Evolutionary conservation across 1,139 yeast genomes (phyloP).

Genomic region (Kodamaea derodonti): DNA sequence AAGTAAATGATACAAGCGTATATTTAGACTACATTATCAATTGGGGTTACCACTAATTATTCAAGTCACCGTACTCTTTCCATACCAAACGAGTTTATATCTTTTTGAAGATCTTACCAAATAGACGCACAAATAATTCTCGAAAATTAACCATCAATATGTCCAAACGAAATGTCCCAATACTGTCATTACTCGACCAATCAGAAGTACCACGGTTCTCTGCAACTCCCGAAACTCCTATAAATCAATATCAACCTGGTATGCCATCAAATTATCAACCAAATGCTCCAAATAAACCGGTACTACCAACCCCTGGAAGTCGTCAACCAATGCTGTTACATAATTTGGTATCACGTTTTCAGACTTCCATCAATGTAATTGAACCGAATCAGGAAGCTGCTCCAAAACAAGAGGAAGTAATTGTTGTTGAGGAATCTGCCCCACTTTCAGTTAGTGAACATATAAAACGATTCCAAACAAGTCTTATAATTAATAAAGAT

Average conservation of each 20-base stretch:
- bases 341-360: constrained; percentile 13
- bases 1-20: too few relatives aligned
- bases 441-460: constrained; percentile 18
- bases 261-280: background rate
- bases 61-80: too few relatives aligned
- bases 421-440: background rate
- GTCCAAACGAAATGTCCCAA: constrained; percentile 17
- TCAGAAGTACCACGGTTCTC: constrained; percentile 4
- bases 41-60: too few relatives aligned
- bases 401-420: constrained; percentile 6
- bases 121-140: too few relatives aligned
- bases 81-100: too few relatives aligned
- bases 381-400: constrained; percentile 3
- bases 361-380: constrained; percentile 12
- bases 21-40: too few relatives aligned
- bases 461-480: constrained; percentile 31
- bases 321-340: constrained; percentile 7
- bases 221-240: background rate
- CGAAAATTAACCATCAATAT: too few relatives aligned
- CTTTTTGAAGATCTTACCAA: too few relatives aligned
- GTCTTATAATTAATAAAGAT: constrained; percentile 12
- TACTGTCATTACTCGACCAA: constrained; percentile 16
- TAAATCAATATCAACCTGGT: background rate
- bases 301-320: constrained; percentile 3
- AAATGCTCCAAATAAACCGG: constrained; percentile 1